Conservation (phyloP, 805 yeast genomes). For the Metschnikowia corniflorae region DNA sequence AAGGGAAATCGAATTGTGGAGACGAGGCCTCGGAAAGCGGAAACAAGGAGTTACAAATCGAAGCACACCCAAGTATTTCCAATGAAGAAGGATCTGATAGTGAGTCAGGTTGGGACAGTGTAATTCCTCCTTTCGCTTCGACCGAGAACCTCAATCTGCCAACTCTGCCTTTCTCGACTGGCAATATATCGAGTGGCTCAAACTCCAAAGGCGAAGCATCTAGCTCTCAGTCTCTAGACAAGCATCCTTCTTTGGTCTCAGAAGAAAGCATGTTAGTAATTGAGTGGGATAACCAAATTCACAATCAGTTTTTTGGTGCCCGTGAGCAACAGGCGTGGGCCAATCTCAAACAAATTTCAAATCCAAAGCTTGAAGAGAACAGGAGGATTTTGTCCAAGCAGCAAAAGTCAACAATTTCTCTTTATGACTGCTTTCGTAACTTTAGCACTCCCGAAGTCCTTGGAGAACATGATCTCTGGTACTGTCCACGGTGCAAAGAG, state of each 20-base stretch:
- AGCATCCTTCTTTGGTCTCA: constrained; percentile 16
- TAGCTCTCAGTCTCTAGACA: not conserved
- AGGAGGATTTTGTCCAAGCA: constrained; percentile 33
- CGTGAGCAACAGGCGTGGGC: constrained; percentile 56
- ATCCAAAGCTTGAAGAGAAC: constrained; percentile 52
- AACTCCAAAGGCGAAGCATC: not conserved
- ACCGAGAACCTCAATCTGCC: constrained; percentile 10
- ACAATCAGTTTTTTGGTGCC: constrained; percentile 48
- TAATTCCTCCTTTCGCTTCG: constrained; percentile 14
- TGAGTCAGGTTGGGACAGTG: constrained; percentile 21
- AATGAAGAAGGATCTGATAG: constrained; percentile 29
- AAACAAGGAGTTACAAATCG: constrained; percentile 3
- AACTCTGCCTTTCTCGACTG: constrained; percentile 1
- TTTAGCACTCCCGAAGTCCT: constrained; percentile 82
- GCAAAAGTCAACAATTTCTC: constrained; percentile 44
- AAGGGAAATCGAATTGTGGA: not conserved
- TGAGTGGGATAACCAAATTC: constrained; percentile 57
- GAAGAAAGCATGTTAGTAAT: constrained; percentile 44
- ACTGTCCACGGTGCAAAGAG: constrained; percentile 84
- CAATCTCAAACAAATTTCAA: constrained; percentile 38
- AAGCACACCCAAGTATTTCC: constrained; percentile 3
- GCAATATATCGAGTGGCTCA: not conserved
- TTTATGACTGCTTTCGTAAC: constrained; percentile 69
- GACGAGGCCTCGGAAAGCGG: constrained; percentile 8
- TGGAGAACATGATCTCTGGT: constrained; percentile 90